These are phyloP conservation scores for Mycena citricolor DNA, from an alignment of 1,284 basidiomycete species.

Conservation along the genomic window DNA sequence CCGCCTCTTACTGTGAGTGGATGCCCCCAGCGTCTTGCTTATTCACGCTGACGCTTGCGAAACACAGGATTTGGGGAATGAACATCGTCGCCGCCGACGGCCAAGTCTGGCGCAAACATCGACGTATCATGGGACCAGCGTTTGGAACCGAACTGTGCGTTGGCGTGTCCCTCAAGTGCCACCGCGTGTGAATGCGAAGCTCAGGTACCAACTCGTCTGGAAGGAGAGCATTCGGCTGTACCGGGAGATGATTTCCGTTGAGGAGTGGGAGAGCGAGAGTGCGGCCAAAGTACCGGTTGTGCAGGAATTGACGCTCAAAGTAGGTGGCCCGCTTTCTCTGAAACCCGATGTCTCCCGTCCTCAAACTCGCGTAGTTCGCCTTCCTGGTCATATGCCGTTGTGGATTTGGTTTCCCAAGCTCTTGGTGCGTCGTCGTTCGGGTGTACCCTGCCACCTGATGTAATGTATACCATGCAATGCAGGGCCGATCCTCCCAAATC, in stretches of 20 bases:
- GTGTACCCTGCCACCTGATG: background rate
- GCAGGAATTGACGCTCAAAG: conserved; percentile 47
- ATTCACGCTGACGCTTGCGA: conserved; percentile 8
- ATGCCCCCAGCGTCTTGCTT: conserved; percentile 7
- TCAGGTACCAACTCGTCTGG: conserved; percentile 40
- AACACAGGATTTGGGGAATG: conserved; percentile 44
- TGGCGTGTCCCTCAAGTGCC: background rate
- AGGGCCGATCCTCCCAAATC: conserved; percentile 28
- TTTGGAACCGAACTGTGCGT: conserved; percentile 48
- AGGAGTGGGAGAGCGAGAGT: conserved; percentile 42
- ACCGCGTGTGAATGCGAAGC: background rate
- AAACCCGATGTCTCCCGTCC: conserved; percentile 1
- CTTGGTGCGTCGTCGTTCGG: conserved; percentile 36
- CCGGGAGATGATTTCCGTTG: conserved; percentile 41
- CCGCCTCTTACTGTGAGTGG: conserved; percentile 35
- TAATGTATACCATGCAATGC: too few relatives aligned
- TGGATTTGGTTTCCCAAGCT: conserved; percentile 51
- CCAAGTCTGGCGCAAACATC: conserved; percentile 49
- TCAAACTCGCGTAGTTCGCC: conserved; percentile 37
- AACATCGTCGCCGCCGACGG: conserved; percentile 46
- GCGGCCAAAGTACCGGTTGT: conserved; percentile 37
- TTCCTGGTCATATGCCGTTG: conserved; percentile 49
- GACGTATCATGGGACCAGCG: conserved; percentile 48
- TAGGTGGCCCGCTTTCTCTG: conserved; percentile 7
- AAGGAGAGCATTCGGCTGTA: conserved; percentile 41